Evolutionary conservation across 371 early-diverging fungal genomes (phyloP).

Genomic region (Actinomortierella wolfii): DNA sequence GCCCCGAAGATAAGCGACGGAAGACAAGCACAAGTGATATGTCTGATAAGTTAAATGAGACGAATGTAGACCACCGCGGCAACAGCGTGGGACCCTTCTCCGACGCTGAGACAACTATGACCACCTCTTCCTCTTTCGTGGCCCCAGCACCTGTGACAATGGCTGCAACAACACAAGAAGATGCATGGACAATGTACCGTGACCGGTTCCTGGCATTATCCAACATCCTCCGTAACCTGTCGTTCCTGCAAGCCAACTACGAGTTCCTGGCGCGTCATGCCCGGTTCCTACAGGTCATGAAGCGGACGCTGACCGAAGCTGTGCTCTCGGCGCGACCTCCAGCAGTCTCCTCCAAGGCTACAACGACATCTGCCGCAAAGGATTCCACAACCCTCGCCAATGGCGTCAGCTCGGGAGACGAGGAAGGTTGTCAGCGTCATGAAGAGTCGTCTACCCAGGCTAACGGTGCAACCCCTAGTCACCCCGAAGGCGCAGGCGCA

Average conservation of each 20-base stretch:
- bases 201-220: constrained; percentile 44
- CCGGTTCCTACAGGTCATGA: constrained; percentile 55
- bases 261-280: constrained; percentile 59
- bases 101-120: too few species aligned
- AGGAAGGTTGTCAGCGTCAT: too few species aligned
- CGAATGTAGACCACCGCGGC: too few species aligned
- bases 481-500: neutral
- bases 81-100: too few species aligned
- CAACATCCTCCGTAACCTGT: constrained; percentile 66
- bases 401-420: too few species aligned
- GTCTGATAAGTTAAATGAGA: too few species aligned
- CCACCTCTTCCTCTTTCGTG: too few species aligned
- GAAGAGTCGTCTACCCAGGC: neutral
- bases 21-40: neutral
- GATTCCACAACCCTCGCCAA: too few species aligned
- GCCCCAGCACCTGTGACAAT: too few species aligned
- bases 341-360: neutral
- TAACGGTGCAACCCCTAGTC: constrained; percentile 1
- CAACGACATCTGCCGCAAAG: neutral
- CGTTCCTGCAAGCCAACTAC: constrained; percentile 65
- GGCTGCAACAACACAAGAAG: too few species aligned
- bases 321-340: too few species aligned
- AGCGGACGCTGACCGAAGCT: constrained; percentile 6
- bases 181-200: constrained; percentile 27
- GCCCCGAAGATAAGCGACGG: neutral